Base-by-base conservation (phyloP, 1,139 yeast species). In the Yueomyces sp. region DNA sequence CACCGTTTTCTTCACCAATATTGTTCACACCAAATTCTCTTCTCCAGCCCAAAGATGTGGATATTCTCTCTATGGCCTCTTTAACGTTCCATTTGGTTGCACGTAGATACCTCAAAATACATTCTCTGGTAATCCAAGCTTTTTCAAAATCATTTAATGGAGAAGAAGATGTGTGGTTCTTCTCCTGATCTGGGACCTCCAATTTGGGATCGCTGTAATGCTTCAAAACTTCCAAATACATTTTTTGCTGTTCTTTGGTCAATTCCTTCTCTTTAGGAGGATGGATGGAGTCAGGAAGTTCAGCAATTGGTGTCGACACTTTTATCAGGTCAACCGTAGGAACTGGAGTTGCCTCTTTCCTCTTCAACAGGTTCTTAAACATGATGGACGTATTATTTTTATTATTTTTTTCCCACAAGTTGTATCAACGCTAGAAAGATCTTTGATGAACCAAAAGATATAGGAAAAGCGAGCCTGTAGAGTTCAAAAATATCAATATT, bases 51-150 rank as follows among this genome's bases (percentile, higher is more conserved):
- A 91, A 52, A 0, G 96, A 81, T 27, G 75, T 76, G 52, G 78
- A 81, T 7, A 91, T 68, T 52, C 98, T 73, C 49, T 74, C 75
- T 41, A 78, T 80, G 29, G 94, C 82, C 26, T 78, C 82, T 29
- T 73, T 70, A 1, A 72, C 69, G 38, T 76, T 73, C 96, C 97
- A 91, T 60, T 86, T 89, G 40, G 95, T 80, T 9, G 97, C 98
- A 41, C 96, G 72, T 44, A 89, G 67, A 56, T 89, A 91, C 55
- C 98, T 72, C 54, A 86, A 64, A 44, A 91, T 70, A 57, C 97
- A 91, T 59, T 91, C 97, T 51, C 81, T 73, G 3, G 96, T 83
- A 42, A 91, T 67, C 96, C 97, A 91, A 1, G 94, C 84, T 56
- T 76, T 77, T 60, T 91, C 97, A 45, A 69, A 74, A 12, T 67